Evolutionary conservation across 2,329 filamentous ascomycete species (phyloP).

Genomic region (Fusarium cicatricum): DNA sequence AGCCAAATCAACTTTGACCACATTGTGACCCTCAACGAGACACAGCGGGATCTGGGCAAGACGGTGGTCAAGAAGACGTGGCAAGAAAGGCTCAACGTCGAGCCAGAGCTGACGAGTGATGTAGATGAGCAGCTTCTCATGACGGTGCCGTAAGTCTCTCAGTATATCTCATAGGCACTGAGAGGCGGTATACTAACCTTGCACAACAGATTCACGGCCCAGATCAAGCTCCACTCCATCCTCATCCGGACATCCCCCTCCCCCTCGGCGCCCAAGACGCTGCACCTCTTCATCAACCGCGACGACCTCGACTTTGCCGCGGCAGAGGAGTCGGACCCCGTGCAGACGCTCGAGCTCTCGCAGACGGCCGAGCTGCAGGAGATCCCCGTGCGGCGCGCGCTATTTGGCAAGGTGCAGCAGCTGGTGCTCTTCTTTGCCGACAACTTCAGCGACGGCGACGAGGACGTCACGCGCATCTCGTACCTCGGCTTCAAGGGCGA

Average conservation of each 20-base stretch:
- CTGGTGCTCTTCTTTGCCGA: slow-evolving; percentile 90
- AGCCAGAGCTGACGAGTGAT: slow-evolving; percentile 84
- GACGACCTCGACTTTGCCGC: slow-evolving; percentile 85
- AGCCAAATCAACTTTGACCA: slow-evolving; percentile 89
- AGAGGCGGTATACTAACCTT: background rate
- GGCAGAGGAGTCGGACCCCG: slow-evolving; percentile 73
- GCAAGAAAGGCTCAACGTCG: slow-evolving; percentile 75
- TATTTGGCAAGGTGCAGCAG: slow-evolving; percentile 85
- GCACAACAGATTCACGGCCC: slow-evolving; percentile 81
- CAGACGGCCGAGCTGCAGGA: slow-evolving; percentile 87
- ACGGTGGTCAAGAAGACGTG: slow-evolving; percentile 90
- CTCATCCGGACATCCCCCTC: slow-evolving; percentile 81
- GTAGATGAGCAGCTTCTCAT: slow-evolving; percentile 95
- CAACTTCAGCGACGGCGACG: slow-evolving; percentile 83
- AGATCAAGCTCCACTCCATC: slow-evolving; percentile 91
- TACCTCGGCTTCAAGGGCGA: slow-evolving; percentile 96
- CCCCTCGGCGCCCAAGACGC: slow-evolving; percentile 76
- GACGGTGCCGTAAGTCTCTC: slow-evolving; percentile 76
- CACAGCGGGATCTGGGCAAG: slow-evolving; percentile 70
- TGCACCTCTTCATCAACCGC: slow-evolving; percentile 89
- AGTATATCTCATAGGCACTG: too few species aligned
- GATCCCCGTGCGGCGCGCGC: slow-evolving; percentile 83
- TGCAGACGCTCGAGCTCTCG: slow-evolving; percentile 79
- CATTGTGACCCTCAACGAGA: slow-evolving; percentile 87
- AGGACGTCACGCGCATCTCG: slow-evolving; percentile 78